phyloP scores from a whole-genome alignment of 495 filamentous ascomycete genomes.

The Rhypophila decipiens region DNA sequence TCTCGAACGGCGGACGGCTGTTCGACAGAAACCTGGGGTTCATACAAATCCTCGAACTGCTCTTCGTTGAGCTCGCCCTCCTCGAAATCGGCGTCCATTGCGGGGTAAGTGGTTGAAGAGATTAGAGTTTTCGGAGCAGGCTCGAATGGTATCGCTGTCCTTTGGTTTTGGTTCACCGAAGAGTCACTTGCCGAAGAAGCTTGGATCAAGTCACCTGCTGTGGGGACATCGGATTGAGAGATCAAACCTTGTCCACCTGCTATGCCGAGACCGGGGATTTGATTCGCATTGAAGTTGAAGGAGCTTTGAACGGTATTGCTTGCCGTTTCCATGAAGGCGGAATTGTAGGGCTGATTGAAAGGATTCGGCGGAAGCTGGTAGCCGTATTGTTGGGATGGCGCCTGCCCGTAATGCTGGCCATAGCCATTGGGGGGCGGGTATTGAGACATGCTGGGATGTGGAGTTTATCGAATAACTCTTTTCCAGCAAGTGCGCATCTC shows the following conservation, averaged over 20 bases:
- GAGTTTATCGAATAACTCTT: not conserved
- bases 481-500: conserved; percentile 12
- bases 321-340: conserved; percentile 17
- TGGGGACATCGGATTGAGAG: no score
- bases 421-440: conserved; percentile 24
- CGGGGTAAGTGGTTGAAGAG: conserved; percentile 5
- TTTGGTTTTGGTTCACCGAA: not conserved
- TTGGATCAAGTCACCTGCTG: no score
- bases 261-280: conserved; percentile 39
- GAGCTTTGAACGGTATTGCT: conserved; percentile 19
- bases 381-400: conserved; percentile 18
- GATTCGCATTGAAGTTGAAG: conserved; percentile 32
- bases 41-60: conserved; percentile 47
- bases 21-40: conserved; percentile 19
- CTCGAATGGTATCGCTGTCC: no score
- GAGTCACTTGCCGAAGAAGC: no score
- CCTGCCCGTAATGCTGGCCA: conserved; percentile 26
- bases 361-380: conserved; percentile 21
- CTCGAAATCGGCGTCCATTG: conserved; percentile 41
- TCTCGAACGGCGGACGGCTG: conserved; percentile 3
- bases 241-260: no score
- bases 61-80: conserved; percentile 72
- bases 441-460: conserved; percentile 28
- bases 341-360: conserved; percentile 6
- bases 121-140: no score